Conservation (phyloP, 768 basidiomycete genomes). For the Lentinula sp. region DNA sequence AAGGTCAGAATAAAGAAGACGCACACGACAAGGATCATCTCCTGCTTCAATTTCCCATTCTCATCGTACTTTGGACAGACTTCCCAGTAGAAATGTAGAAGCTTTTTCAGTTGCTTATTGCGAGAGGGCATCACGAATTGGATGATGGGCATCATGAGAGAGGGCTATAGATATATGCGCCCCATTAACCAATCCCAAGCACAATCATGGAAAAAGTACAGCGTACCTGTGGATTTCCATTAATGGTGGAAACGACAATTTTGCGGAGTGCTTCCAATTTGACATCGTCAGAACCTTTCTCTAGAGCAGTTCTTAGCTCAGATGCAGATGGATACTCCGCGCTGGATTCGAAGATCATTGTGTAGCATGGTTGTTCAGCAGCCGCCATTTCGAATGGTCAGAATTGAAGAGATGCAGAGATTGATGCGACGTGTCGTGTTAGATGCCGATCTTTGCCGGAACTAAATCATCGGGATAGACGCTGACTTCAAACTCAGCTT, state of each 20-base stretch:
- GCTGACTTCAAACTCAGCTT: too few relatives aligned
- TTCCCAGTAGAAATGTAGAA: conserved; percentile 95
- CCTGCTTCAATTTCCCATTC: conserved; percentile 95
- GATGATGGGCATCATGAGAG: conserved; percentile 95
- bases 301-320: conserved; percentile 76
- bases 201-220: conserved; percentile 14
- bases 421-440: neutral
- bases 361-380: conserved; percentile 68
- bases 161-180: conserved; percentile 44
- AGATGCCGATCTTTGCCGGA: neutral
- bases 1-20: neutral
- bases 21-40: conserved; percentile 98
- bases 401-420: neutral
- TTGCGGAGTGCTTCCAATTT: conserved; percentile 93
- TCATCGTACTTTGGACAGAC: conserved; percentile 98
- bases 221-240: conserved; percentile 2
- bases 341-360: conserved; percentile 67
- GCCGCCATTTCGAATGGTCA: conserved; percentile 9
- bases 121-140: conserved; percentile 95
- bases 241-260: conserved; percentile 59
- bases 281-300: conserved; percentile 96
- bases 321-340: conserved; percentile 73
- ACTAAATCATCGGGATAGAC: neutral
- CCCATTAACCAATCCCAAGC: neutral
- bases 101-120: conserved; percentile 96